Base-by-base conservation (phyloP, 805 yeast genomes). In the Scheffersomyces amazonensis region DNA sequence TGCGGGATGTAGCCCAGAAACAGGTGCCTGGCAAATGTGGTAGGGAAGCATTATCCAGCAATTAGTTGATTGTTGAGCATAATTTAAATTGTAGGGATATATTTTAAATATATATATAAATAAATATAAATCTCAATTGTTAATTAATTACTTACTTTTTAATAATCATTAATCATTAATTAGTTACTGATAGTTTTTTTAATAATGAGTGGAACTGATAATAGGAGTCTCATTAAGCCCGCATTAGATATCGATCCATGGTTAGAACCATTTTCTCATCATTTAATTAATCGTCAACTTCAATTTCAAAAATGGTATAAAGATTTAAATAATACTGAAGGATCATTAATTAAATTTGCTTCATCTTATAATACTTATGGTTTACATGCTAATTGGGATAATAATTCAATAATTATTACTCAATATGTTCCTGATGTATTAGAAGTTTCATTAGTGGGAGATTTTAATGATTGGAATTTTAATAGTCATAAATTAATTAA, bases 361-460 rank as follows among this genome's bases (percentile, higher is more conserved):
- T 75, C 81, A 43, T 81, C 95, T 4, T 91, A 87, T 60, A 70
- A 80, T 51, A 56, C 60, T 16, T 86, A 81, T 62, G 99, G 99
- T 1, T 65, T 93, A 43, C 89, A 87, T 50, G 81, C 82, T 10
- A 66, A 76, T 44, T 53, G 53, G 11, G 39, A 40, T 2, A 75
- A 76, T 37, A 76, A 78, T 43, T 71, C 75, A 5, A 76, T 90
- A 35, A 58, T 64, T 2, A 84, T 84, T 53, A 71, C 77, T 18
- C 96, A 91, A 62, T 91, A 96, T 81, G 89, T 95, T 1, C 99
- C 98, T 5, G 83, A 87, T 53, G 98, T 96, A 1, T 53, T 52
- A 3, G 66, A 58, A 32, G 96, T 93, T 2, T 74, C 80, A 37
- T 58, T 91, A n/a, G 83, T 87, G 40, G 99, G 99, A 12, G 98